Percentiles rank a stretch among this genome's conserved stretches.
These are phyloP conservation scores for Penicillium sp. DNA, from an alignment of 2,329 filamentous ascomycete species.

Conservation along the genomic window DNA sequence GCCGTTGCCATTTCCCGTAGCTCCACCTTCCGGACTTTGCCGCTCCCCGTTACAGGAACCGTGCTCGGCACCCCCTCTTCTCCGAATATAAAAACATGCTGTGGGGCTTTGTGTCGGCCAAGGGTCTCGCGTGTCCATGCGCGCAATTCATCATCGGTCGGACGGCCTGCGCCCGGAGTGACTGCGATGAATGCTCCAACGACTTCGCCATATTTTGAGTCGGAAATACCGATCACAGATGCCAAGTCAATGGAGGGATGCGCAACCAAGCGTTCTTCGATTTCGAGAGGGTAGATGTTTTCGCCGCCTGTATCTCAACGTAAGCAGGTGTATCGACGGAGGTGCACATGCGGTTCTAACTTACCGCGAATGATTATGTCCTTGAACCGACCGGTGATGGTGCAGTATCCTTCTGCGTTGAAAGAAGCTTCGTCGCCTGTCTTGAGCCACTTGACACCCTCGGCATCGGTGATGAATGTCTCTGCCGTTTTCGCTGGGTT, in stretches of 20 bases:
- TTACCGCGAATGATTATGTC: conserved; percentile 71
- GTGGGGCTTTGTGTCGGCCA: conserved; percentile 65
- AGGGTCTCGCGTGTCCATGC: conserved; percentile 61
- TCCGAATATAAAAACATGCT: conserved; percentile 73
- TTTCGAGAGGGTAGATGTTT: conserved; percentile 70
- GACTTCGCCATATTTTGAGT: conserved; percentile 69
- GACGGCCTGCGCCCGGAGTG: conserved; percentile 35
- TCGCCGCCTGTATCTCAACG: conserved; percentile 54
- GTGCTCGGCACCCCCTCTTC: conserved; percentile 51
- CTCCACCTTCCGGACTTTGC: conserved; percentile 64
- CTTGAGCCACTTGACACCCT: conserved; percentile 57
- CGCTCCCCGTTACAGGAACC: conserved; percentile 66
- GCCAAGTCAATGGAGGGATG: conserved; percentile 62
- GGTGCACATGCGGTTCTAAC: conserved; percentile 3
- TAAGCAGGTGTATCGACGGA: conserved; percentile 4
- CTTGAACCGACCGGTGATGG: conserved; percentile 72
- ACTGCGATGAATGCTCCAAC: conserved; percentile 59
- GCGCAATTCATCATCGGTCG: conserved; percentile 54
- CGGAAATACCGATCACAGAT: conserved; percentile 65
- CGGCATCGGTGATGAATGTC: conserved; percentile 63
- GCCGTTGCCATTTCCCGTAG: conserved; percentile 49
- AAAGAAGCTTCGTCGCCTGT: conserved; percentile 60
- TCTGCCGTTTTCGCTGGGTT: conserved; percentile 73
- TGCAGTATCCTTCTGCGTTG: conserved; percentile 60
- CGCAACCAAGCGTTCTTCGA: conserved; percentile 66